Conservation (phyloP, 1,284 basidiomycete species). For the Ustilago vetiveriae region DNA sequence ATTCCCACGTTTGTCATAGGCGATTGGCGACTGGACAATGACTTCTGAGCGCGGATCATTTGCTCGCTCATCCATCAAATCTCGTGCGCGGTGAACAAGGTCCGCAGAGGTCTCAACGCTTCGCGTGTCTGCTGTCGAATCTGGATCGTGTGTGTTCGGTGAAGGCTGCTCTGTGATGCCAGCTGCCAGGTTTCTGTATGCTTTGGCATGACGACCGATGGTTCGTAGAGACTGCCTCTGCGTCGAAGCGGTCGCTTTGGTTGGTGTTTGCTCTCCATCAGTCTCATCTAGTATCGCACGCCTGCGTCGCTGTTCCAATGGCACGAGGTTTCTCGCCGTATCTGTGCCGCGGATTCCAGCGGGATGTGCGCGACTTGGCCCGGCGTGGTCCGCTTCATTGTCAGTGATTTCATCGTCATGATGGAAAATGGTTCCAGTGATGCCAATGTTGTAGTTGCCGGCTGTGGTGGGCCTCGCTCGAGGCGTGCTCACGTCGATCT, state of each 20-base stretch:
- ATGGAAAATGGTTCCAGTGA: conserved; percentile 39
- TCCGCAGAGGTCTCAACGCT: neutral
- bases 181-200: neutral
- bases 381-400: conserved; percentile 18
- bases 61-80: neutral
- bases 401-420: conserved; percentile 37
- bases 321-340: conserved; percentile 16
- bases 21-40: conserved; percentile 1
- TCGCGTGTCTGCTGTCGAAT: neutral
- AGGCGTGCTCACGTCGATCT: conserved; percentile 45
- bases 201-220: neutral
- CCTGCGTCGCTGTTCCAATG: conserved; percentile 22
- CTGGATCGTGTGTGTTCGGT: neutral
- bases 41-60: neutral
- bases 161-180: neutral
- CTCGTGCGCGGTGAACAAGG: neutral
- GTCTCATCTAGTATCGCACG: conserved; percentile 13
- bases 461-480: conserved; percentile 31
- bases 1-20: neutral
- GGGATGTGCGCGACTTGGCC: neutral
- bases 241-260: conserved; percentile 19
- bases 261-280: conserved; percentile 43
- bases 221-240: conserved; percentile 1
- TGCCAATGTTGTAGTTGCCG: conserved; percentile 33
- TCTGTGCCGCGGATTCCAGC: neutral